A percentile compares a stretch with the other conserved stretches of the same genome.
These are phyloP conservation scores for Saccharomycopsis fermentans DNA, from an alignment of 805 yeast genomes.

Conservation along the genomic window DNA sequence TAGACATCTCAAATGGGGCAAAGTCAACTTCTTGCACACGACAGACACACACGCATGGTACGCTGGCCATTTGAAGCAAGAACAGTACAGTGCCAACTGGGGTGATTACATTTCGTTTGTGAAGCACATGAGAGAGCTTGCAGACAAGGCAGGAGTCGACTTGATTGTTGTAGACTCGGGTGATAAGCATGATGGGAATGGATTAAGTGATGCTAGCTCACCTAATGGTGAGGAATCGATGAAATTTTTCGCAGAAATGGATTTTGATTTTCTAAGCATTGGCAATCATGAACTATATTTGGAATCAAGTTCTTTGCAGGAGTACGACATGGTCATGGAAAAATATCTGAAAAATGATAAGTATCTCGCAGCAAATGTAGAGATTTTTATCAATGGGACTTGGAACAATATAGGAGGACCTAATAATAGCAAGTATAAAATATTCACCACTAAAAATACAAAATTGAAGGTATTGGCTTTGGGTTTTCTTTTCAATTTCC, in stretches of 20 bases:
- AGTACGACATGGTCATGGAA: slow-evolving; percentile 48
- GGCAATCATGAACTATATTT: slow-evolving; percentile 89
- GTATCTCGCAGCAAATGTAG: slow-evolving; percentile 68
- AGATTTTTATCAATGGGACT: slow-evolving; percentile 28
- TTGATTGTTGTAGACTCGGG: slow-evolving; percentile 77
- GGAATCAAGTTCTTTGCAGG: slow-evolving; percentile 52
- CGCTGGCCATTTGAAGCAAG: slow-evolving; percentile 77
- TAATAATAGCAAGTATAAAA: slow-evolving; percentile 36
- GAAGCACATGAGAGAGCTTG: slow-evolving; percentile 35
- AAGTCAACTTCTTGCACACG: slow-evolving; percentile 79
- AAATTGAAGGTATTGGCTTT: slow-evolving; percentile 49
- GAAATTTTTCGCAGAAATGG: slow-evolving; percentile 49
- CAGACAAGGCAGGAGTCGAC: slow-evolving; percentile 43
- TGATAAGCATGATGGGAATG: slow-evolving; percentile 92
- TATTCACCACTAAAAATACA: slow-evolving; percentile 52
- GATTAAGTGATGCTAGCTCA: slow-evolving; percentile 65
- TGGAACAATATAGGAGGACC: slow-evolving; percentile 47
- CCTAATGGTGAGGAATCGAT: slow-evolving; percentile 64
- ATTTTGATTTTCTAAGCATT: slow-evolving; percentile 70
- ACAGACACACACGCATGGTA: slow-evolving; percentile 98
- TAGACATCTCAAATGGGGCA: slow-evolving; percentile 56
- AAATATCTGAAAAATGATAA: slow-evolving; percentile 39
- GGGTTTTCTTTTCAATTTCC: slow-evolving; percentile 74
- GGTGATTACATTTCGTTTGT: slow-evolving; percentile 78
- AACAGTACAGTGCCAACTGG: slow-evolving; percentile 77